Conservation (phyloP, 228 moss, liverwort and hornwort genomes). For the Sphagnum fallax region DNA sequence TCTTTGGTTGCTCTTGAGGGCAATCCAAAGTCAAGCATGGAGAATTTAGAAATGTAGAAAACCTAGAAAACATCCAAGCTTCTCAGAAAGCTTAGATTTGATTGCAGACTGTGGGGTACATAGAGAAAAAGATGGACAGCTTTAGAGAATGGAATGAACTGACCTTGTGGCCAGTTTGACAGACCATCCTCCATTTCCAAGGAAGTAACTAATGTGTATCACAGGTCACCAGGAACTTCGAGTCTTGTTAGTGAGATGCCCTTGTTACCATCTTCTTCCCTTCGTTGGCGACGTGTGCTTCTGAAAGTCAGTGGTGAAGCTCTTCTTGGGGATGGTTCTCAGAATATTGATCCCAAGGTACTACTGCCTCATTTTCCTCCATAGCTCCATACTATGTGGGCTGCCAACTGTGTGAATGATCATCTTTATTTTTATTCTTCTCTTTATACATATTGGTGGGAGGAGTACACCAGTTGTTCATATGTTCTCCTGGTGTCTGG, state of each 20-base stretch:
- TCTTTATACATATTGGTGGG: no score
- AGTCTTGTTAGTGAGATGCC: not conserved
- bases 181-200: not conserved
- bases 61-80: not conserved
- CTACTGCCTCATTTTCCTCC: not conserved
- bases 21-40: not conserved
- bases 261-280: not conserved
- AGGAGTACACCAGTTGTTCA: no score
- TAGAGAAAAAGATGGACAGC: not conserved
- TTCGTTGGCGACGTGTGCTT: slow-evolving; percentile 76
- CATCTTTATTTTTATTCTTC: no score
- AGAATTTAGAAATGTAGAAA: not conserved
- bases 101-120: not conserved
- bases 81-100: not conserved
- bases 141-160: not conserved
- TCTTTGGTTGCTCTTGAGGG: not conserved
- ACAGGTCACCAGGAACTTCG: not conserved
- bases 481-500: no score
- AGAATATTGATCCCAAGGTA: slow-evolving; percentile 90
- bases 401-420: no score
- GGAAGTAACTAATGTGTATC: not conserved
- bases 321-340: slow-evolving; percentile 76
- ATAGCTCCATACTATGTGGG: no score
- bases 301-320: slow-evolving; percentile 95
- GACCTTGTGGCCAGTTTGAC: no score